Conservation (phyloP, 2,329 filamentous ascomycete species). For the Fusarium duplospermum region DNA sequence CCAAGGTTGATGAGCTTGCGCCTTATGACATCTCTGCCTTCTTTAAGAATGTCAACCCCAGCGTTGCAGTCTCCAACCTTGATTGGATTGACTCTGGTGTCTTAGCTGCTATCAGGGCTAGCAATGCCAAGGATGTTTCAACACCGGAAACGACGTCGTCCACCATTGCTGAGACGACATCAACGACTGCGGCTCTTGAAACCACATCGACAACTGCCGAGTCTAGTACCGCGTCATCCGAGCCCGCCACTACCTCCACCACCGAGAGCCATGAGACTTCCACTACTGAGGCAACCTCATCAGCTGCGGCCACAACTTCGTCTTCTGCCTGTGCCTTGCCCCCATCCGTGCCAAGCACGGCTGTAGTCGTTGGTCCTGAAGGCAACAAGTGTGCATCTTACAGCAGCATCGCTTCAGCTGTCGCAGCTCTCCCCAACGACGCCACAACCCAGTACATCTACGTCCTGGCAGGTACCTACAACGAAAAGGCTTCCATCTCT, state of each 20-base stretch:
- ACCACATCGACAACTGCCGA: background rate
- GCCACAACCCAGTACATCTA: slow-evolving; percentile 55
- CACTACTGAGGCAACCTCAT: background rate
- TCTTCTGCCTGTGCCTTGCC: slow-evolving; percentile 18
- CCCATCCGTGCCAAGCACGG: slow-evolving; percentile 39
- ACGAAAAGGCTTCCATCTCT: slow-evolving; percentile 53
- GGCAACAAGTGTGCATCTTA: slow-evolving; percentile 55
- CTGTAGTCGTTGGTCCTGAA: slow-evolving; percentile 54
- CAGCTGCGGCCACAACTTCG: slow-evolving; percentile 3
- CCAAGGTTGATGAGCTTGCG: slow-evolving; percentile 47
- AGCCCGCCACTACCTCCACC: background rate
- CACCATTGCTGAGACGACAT: background rate
- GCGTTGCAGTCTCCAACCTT: slow-evolving; percentile 16
- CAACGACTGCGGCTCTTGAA: background rate
- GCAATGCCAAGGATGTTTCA: slow-evolving; percentile 29
- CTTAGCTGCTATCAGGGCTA: slow-evolving; percentile 29
- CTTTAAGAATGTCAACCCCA: slow-evolving; percentile 20
- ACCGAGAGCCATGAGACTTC: background rate
- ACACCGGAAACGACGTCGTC: background rate
- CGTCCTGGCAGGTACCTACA: slow-evolving; percentile 58
- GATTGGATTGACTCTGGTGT: slow-evolving; percentile 40
- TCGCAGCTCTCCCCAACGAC: slow-evolving; percentile 44
- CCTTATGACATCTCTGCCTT: slow-evolving; percentile 32
- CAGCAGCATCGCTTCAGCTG: slow-evolving; percentile 55
- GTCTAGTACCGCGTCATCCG: background rate